These are phyloP conservation scores for Pleodorina starrii DNA, from an alignment of 139 green algal genomes.

Conservation along the genomic window DNA sequence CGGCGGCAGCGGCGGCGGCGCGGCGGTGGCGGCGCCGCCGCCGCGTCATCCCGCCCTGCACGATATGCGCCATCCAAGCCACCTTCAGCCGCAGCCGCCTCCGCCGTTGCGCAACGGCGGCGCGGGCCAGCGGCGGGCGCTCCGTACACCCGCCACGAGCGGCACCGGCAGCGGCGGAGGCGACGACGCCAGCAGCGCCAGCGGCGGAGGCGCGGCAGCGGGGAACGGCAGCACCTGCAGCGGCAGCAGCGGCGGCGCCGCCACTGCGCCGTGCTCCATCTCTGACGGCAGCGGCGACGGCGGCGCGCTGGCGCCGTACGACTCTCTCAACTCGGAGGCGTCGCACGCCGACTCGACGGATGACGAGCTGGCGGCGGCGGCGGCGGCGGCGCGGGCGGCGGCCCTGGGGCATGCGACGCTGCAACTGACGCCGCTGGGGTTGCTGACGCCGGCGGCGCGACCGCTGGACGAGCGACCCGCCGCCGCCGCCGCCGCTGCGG, in stretches of 20 bases:
- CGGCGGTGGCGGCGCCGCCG: too few species aligned
- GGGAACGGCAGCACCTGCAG: not conserved
- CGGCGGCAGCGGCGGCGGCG: too few species aligned
- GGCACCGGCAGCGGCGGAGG: not conserved
- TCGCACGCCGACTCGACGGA: not conserved
- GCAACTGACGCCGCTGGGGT: not conserved
- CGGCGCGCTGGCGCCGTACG: not conserved
- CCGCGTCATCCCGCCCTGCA: too few species aligned
- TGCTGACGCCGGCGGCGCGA: not conserved
- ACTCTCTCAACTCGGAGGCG: not conserved
- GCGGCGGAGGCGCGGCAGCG: not conserved
- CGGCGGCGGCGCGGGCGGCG: not conserved
- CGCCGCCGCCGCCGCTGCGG: too few species aligned
- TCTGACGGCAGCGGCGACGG: not conserved
- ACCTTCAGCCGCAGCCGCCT: too few species aligned
- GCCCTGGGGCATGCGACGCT: not conserved
- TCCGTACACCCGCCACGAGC: not conserved
- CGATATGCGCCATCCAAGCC: too few species aligned
- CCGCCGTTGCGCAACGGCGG: too few species aligned
- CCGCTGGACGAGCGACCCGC: too few species aligned
- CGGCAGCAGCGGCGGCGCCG: not conserved
- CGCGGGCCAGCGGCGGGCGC: not conserved
- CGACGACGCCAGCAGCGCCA: not conserved
- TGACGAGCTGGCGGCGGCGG: not conserved
- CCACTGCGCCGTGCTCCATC: not conserved